Evolutionary conservation across 2,329 filamentous ascomycete genomes (phyloP).

Genomic region (Coniochaeta sp.): DNA sequence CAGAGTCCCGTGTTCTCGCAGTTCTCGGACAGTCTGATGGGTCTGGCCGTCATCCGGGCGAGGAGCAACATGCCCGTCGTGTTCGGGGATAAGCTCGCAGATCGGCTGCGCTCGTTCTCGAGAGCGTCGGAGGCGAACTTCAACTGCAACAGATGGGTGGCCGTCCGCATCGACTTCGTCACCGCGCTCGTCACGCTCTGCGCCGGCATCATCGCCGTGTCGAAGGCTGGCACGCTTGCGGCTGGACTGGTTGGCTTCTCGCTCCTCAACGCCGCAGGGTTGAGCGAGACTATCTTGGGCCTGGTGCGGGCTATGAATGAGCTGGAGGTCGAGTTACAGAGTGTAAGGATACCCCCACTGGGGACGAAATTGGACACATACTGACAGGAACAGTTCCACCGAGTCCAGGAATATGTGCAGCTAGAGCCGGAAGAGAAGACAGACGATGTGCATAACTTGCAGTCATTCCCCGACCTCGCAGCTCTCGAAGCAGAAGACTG

Average conservation of each 20-base stretch:
- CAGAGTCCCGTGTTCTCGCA: slow-evolving; percentile 50
- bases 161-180: slow-evolving; percentile 45
- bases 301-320: slow-evolving; percentile 49
- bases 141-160: slow-evolving; percentile 45
- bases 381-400: slow-evolving; percentile 14
- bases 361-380: not conserved
- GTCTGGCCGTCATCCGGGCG: slow-evolving; percentile 34
- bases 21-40: slow-evolving; percentile 32
- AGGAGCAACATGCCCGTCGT: slow-evolving; percentile 31
- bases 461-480: not conserved
- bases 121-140: slow-evolving; percentile 33
- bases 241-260: slow-evolving; percentile 51
- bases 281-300: slow-evolving; percentile 43
- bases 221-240: slow-evolving; percentile 35
- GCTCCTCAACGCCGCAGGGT: slow-evolving; percentile 45
- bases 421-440: slow-evolving; percentile 18
- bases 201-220: slow-evolving; percentile 45
- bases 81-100: slow-evolving; percentile 33
- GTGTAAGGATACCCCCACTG: slow-evolving; percentile 25
- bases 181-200: slow-evolving; percentile 43
- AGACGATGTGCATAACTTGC: slow-evolving; percentile 4
- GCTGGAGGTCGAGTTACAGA: slow-evolving; percentile 49
- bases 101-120: slow-evolving; percentile 39
- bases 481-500: slow-evolving; percentile 9
- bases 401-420: slow-evolving; percentile 21